Conservation (phyloP, 2,329 filamentous ascomycete genomes). For the Stagonosporopsis vannaccii region DNA sequence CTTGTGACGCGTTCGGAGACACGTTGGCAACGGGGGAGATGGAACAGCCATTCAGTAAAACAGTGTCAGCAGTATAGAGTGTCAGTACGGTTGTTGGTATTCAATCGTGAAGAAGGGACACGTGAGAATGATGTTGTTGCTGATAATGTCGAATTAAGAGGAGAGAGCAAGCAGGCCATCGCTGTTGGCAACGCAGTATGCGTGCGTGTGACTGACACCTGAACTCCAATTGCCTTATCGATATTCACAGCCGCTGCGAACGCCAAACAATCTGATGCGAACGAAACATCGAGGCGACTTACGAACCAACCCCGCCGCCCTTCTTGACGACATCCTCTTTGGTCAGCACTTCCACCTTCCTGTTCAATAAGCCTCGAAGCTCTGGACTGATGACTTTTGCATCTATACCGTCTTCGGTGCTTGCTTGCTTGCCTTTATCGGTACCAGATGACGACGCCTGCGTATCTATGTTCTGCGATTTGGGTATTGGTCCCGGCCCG, state of each 20-base stretch:
- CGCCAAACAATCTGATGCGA: slow-evolving; percentile 17
- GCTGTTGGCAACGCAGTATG: slow-evolving; percentile 1
- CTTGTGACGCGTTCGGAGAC: neutral
- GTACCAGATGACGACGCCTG: slow-evolving; percentile 38
- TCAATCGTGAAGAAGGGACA: neutral
- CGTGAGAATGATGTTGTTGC: neutral
- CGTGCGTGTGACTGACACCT: slow-evolving; percentile 1
- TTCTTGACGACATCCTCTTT: slow-evolving; percentile 48
- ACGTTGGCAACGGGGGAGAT: neutral
- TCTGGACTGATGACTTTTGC: slow-evolving; percentile 69
- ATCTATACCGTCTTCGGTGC: slow-evolving; percentile 35
- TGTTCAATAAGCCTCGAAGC: slow-evolving; percentile 66
- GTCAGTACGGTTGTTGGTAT: neutral
- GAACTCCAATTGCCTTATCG: neutral
- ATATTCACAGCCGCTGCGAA: slow-evolving; percentile 7
- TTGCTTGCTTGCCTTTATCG: slow-evolving; percentile 47
- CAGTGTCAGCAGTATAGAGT: neutral
- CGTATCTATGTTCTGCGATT: slow-evolving; percentile 24
- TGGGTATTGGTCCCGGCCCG: slow-evolving; percentile 31
- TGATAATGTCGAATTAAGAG: neutral
- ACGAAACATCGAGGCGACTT: neutral
- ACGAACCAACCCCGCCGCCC: slow-evolving; percentile 13
- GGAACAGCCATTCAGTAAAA: neutral
- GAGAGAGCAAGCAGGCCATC: neutral
- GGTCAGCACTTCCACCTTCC: slow-evolving; percentile 63